These are phyloP conservation scores for Aureobasidium sp. DNA, from an alignment of 2,329 filamentous ascomycete genomes.

Conservation along the genomic window DNA sequence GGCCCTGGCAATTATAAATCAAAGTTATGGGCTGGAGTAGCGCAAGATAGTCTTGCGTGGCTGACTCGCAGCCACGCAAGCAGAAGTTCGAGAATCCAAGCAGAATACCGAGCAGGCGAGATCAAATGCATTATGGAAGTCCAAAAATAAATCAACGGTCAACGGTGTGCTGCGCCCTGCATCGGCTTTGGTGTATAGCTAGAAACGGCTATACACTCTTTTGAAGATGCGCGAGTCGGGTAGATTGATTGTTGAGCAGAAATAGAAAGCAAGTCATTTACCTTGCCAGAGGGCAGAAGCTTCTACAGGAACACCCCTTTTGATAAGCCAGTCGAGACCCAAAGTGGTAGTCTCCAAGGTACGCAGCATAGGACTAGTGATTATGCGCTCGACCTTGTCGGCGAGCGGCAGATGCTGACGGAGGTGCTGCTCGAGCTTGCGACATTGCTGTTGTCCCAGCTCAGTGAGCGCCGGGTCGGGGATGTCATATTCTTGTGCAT, in stretches of 20 bases:
- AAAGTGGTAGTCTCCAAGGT: constrained; percentile 56
- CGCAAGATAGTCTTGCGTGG: neutral
- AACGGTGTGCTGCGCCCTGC: constrained; percentile 6
- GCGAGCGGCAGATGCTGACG: constrained; percentile 28
- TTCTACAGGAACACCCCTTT: constrained; percentile 44
- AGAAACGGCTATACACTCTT: constrained; percentile 7
- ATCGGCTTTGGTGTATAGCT: neutral
- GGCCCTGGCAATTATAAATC: neutral
- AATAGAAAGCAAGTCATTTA: constrained; percentile 21
- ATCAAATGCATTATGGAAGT: neutral
- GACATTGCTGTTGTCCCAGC: constrained; percentile 33
- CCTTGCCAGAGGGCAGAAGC: constrained; percentile 59
- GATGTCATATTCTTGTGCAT: constrained; percentile 28
- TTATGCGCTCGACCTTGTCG: constrained; percentile 43
- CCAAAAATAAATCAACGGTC: neutral
- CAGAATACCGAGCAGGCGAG: neutral
- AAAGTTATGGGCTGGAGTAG: neutral
- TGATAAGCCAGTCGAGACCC: constrained; percentile 50
- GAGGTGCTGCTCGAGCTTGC: constrained; percentile 30
- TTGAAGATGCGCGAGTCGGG: neutral
- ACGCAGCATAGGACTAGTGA: constrained; percentile 57
- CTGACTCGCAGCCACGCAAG: neutral
- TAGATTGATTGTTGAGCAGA: neutral
- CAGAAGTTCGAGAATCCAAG: neutral
- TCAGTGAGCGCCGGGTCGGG: constrained; percentile 34